Evolutionary conservation across 108 stramenopile genomes (phyloP), one percentile per base, ranked within the genome.

Genomic region (Cyclotella kingstonii): DNA sequence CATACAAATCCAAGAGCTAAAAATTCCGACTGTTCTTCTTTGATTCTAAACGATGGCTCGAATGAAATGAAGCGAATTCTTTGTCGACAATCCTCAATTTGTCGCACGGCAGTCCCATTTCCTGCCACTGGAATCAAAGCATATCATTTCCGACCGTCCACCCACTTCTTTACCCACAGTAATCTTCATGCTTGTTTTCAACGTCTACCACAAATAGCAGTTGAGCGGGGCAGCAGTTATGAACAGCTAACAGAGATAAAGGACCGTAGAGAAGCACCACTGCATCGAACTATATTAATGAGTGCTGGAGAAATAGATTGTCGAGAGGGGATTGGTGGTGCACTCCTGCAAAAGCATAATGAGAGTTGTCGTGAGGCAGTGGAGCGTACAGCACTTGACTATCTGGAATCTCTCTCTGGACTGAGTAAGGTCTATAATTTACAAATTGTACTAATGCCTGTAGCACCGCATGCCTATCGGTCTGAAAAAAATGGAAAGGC

Each of bases 231-330:
- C 3, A 46, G 18, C 19, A 46, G 21, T 18, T 18, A 3, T 2
- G 28, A 22, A 28, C 23, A 42, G 11, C 14, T 27, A 40, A n/a
- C n/a, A n/a, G n/a, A n/a, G n/a, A n/a, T n/a, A n/a, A n/a, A n/a
- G n/a, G n/a, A n/a, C n/a, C n/a, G n/a, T n/a, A n/a, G n/a, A n/a
- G n/a, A n/a, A 38, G 12, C 36, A 38, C 12, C 36, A 36, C 36
- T 7, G 9, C 7, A 36, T 18, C 2, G n/a, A 26, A 80, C 82
- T 2, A 62, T 84, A 0, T 49, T 84, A 10, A 22, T 84, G 27
- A 79, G 71, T 62, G 83, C 83, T 31, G 83, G 83, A 22, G 83
- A 84, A 48, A 84, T 84, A 7, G 83, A 84, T 49, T 81, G 80
- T 42, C 60, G 83, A 4, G 83, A 84, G 58, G 83, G 83, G 2